Percentiles rank a stretch among this genome's conserved stretches.
Evolutionary conservation across 2,329 filamentous ascomycete species (phyloP).

Genomic region (Didymella arachidicola): DNA sequence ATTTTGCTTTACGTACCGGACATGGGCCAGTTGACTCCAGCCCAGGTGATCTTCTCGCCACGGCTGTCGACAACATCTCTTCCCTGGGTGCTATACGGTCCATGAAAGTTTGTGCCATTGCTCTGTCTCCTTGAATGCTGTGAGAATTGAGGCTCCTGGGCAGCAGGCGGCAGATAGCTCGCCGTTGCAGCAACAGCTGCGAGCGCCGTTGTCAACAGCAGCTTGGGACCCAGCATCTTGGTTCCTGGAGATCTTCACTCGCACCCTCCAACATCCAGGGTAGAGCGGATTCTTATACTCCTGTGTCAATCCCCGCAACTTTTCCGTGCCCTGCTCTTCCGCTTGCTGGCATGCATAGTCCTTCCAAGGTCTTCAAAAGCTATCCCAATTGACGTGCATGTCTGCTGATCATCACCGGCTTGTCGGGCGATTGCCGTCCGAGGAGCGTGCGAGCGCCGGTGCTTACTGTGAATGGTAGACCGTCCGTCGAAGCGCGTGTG

Average conservation of each 20-base stretch:
- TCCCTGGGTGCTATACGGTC: slow-evolving; percentile 47
- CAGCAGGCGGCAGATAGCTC: slow-evolving; percentile 27
- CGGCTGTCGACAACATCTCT: slow-evolving; percentile 52
- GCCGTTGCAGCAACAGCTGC: slow-evolving; percentile 28
- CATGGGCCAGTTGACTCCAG: slow-evolving; percentile 68
- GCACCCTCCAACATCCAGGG: slow-evolving; percentile 15
- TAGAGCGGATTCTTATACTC: slow-evolving; percentile 8
- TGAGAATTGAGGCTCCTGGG: slow-evolving; percentile 27
- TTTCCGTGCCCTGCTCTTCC: slow-evolving; percentile 5
- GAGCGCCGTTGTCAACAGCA: slow-evolving; percentile 31
- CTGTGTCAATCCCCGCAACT: background rate
- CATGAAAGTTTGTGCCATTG: slow-evolving; percentile 40
- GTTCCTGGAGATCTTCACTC: slow-evolving; percentile 7
- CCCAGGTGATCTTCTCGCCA: slow-evolving; percentile 61
- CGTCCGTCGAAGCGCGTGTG: slow-evolving; percentile 10
- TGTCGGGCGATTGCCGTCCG: slow-evolving; percentile 36
- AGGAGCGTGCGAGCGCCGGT: slow-evolving; percentile 6
- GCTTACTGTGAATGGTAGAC: slow-evolving; percentile 14
- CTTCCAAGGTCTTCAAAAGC: slow-evolving; percentile 20
- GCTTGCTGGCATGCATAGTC: slow-evolving; percentile 13
- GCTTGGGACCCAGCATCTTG: slow-evolving; percentile 31
- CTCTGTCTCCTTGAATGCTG: slow-evolving; percentile 31
- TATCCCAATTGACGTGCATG: slow-evolving; percentile 27
- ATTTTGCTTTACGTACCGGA: slow-evolving; percentile 28
- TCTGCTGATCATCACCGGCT: slow-evolving; percentile 30